Base-by-base conservation (phyloP, 2,329 filamentous ascomycete species). In the Cordyceps fumosorosea region DNA sequence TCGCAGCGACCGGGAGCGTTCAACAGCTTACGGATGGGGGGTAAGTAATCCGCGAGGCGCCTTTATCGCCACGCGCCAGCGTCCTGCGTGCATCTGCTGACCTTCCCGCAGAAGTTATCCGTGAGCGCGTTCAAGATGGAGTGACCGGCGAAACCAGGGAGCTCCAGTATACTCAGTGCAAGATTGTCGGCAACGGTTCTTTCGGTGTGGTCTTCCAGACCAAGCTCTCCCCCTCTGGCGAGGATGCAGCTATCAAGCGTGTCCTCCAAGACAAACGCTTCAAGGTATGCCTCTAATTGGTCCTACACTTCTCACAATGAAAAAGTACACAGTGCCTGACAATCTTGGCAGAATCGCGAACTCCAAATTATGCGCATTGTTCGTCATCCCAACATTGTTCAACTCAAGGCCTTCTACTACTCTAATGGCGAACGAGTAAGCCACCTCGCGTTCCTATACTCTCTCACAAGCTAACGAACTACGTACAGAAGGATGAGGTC, bases 341-440 rank as follows among this genome's bases (percentile, higher is more conserved):
- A 26, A n/a, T 20, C 10, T 7, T n/a, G 24, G 44, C 74, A 99
- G 95, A 99, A 99, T 75, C 92, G 95, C 78, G 95, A 99, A 76
- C 84, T 99, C 69, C 95, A 99, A 77, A 99, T 99, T 75, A 99
- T 99, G 95, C 90, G 95, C 74, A 99, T 99, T 74, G 95, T 99
- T 72, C 88, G 93, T 73, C 95, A 99, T 76, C 95, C 95, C 62
- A 99, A 99, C 78, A 98, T 99, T 71, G 95, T 99, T 64, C 93
- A 98, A 77, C 83, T 99, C 67, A 99, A 99, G 81, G 95, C 95
- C 59, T 99, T 99, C 80, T 99, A 97, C 80, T 99, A 98, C 80
- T 97, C 93, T 69, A 99, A 98, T 74, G 95, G 95, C 73, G 95
- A 99, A 77, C 88, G 95, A 77, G 95, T 99, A 86, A 76, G 80